phyloP scores from a whole-genome alignment of 768 basidiomycete species.

The Cantharellus anzutake region DNA sequence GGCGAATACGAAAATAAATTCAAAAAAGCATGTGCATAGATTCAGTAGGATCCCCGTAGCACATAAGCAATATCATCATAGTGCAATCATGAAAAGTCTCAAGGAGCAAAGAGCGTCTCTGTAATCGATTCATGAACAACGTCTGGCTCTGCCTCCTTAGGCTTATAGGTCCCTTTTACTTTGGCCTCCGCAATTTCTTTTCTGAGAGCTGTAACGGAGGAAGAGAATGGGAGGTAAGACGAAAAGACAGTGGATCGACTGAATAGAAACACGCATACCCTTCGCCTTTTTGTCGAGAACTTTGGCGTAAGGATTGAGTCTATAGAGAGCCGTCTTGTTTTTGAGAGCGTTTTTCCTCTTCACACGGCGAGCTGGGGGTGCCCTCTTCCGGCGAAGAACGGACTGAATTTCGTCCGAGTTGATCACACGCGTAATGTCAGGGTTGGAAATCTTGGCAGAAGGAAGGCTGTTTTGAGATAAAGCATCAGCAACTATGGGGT shows the following conservation, averaged over 20 bases:
- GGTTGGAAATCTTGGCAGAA: conserved; percentile 88
- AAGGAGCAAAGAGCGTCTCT: conserved; percentile 69
- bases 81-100: conserved; percentile 14
- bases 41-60: neutral
- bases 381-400: conserved; percentile 39
- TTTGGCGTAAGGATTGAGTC: conserved; percentile 98
- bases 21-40: too few species aligned
- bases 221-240: conserved; percentile 3
- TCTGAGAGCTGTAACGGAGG: conserved; percentile 61
- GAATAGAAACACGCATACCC: conserved; percentile 31
- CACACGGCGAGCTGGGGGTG: conserved; percentile 70
- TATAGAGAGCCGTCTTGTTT: conserved; percentile 90
- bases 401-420: conserved; percentile 98
- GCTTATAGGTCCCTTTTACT: conserved; percentile 46
- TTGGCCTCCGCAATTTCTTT: conserved; percentile 32
- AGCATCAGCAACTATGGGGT: too few species aligned
- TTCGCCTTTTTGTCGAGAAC: conserved; percentile 76
- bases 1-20: too few species aligned
- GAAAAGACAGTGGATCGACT: neutral
- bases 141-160: conserved; percentile 45
- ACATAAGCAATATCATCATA: neutral
- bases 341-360: conserved; percentile 82
- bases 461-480: conserved; percentile 41
- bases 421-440: conserved; percentile 93
- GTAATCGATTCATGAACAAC: conserved; percentile 31